A percentile compares a stretch with the other conserved stretches of the same genome.
These are phyloP conservation scores for Setomelanomma holmii DNA, from an alignment of 2,329 filamentous ascomycete species.

Conservation along the genomic window DNA sequence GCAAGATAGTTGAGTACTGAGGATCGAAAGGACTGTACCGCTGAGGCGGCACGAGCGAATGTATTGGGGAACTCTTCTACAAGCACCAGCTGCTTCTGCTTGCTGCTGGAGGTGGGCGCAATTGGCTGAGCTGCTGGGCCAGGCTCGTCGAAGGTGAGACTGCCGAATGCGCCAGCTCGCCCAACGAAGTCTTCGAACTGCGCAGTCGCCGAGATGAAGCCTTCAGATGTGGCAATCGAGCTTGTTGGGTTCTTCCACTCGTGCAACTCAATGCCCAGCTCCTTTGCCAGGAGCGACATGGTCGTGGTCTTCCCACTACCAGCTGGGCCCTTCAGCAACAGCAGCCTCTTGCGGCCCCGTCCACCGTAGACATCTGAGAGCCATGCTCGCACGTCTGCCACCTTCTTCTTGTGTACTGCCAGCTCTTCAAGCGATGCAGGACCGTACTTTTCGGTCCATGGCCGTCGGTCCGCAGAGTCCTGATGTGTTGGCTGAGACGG, in stretches of 20 bases:
- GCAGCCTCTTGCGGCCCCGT: conserved; percentile 67
- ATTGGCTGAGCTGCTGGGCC: conserved; percentile 16
- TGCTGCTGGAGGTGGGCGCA: conserved; percentile 18
- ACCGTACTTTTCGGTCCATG: conserved; percentile 88
- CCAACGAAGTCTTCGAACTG: conserved; percentile 94
- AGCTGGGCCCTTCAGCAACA: conserved; percentile 88
- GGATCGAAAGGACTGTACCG: conserved; percentile 66
- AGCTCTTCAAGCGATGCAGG: conserved; percentile 80
- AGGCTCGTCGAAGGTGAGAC: conserved; percentile 61
- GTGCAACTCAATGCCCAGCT: conserved; percentile 77
- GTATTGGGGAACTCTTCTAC: conserved; percentile 61
- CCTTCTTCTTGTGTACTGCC: conserved; percentile 93
- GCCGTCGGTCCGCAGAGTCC: conserved; percentile 65
- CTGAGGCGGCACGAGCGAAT: conserved; percentile 53
- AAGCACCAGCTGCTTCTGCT: conserved; percentile 52
- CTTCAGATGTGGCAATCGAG: conserved; percentile 65
- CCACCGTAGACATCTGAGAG: conserved; percentile 76
- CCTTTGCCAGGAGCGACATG: conserved; percentile 75
- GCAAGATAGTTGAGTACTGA: conserved; percentile 79
- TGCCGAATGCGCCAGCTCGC: conserved; percentile 79
- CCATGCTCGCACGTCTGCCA: conserved; percentile 84
- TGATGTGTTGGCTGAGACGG: conserved; percentile 27
- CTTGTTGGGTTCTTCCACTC: conserved; percentile 89
- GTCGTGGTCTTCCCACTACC: conserved; percentile 95
- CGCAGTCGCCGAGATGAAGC: conserved; percentile 72